Evolutionary conservation across 2,329 filamentous ascomycete species (phyloP), one percentile per base, ranked within the genome.

Genomic region (Sphaerulina musiva): DNA sequence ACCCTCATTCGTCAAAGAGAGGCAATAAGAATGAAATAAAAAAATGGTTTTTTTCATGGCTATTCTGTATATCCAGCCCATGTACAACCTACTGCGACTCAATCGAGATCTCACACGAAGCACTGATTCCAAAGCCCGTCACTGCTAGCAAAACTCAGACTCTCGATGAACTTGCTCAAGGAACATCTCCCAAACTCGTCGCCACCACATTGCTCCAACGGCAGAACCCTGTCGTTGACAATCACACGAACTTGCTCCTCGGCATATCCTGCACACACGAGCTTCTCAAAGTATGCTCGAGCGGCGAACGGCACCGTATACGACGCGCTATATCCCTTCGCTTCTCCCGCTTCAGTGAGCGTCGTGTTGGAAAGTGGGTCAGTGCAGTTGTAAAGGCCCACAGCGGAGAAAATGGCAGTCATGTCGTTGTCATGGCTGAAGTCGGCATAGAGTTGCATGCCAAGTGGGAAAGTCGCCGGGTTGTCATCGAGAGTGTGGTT

Each of bases 341-440:
- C 79, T 53, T 82, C 69, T 5, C 71, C 62, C 0, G 80, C 75
- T 42, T 78, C 73, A 39, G 78, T 68, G 26, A 81, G 69, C 0
- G 68, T 72, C 1, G 70, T 72, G 46, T 73, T 76, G 0, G 72
- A 71, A 2, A 77, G 66, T 9, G 78, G 74, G 11, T 68, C 64
- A 0, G 82, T 88, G 42, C 71, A 72, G 61, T 90, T 87, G 72
- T 89, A 95, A 26, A 95, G 73, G 0, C 89, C 87, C 59, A 96
- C 67, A 0, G 89, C 89, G 4, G 82, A 83, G 66, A 87, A 87
- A 6, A 95, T 82, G 6, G 80, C 79, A 31, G 81, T 82, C 83
- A 96, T 89, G 66, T 86, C 84, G 69, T 95, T 95, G 71, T 96
- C 91, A 70, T 96, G 91, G 59, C 84, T 88, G 67, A 96, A 95